phyloP scores from a whole-genome alignment of 2,329 filamentous ascomycete species.

The Ophiosphaerella korrae region DNA sequence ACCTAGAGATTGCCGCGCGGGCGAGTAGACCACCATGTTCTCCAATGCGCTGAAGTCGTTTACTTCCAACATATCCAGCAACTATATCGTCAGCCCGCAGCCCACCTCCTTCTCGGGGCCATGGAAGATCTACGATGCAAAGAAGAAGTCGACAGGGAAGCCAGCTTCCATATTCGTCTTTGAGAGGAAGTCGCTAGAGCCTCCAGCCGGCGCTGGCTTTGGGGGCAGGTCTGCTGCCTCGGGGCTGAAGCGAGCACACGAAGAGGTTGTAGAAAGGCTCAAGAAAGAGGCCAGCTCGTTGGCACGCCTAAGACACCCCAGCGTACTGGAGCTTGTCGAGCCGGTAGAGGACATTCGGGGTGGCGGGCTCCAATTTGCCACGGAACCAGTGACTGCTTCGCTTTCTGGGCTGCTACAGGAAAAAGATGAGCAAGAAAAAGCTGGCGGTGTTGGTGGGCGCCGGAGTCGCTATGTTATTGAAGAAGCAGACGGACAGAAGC shows the following conservation, averaged over 20 bases:
- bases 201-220: slow-evolving; percentile 63
- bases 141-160: slow-evolving; percentile 93
- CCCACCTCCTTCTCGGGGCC: slow-evolving; percentile 83
- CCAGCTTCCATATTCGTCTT: slow-evolving; percentile 92
- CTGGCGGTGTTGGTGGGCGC: slow-evolving; percentile 70
- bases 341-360: slow-evolving; percentile 92
- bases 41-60: slow-evolving; percentile 89
- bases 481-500: slow-evolving; percentile 72
- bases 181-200: slow-evolving; percentile 83
- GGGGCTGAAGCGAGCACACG: slow-evolving; percentile 77
- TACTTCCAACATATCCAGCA: slow-evolving; percentile 87
- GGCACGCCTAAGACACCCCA: slow-evolving; percentile 86
- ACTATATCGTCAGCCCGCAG: slow-evolving; percentile 81
- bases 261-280: slow-evolving; percentile 88
- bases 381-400: slow-evolving; percentile 89
- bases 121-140: slow-evolving; percentile 97
- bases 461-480: slow-evolving; percentile 81
- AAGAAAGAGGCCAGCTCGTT: slow-evolving; percentile 91
- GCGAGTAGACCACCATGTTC: slow-evolving; percentile 70
- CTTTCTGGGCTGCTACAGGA: slow-evolving; percentile 80
- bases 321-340: slow-evolving; percentile 88
- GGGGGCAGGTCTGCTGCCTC: slow-evolving; percentile 64
- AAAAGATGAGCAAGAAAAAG: slow-evolving; percentile 83
- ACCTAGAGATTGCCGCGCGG: slow-evolving; percentile 27
- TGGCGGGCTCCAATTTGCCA: slow-evolving; percentile 93